phyloP scores from a whole-genome alignment of 2,329 filamentous ascomycete genomes.

The Colletotrichum brevisporum region DNA sequence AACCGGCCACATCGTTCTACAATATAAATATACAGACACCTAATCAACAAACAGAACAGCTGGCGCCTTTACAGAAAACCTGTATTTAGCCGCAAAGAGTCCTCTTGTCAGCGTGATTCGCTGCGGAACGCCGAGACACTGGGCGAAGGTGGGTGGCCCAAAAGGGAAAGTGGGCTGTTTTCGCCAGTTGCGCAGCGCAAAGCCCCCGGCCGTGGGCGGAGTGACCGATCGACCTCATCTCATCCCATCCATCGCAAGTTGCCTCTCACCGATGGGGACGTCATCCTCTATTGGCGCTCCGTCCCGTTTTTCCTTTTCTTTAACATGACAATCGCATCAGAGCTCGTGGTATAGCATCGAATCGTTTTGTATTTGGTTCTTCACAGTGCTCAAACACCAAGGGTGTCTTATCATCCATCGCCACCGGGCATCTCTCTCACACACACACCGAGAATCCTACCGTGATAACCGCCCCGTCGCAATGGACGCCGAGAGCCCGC shows the following conservation, averaged over 20 bases:
- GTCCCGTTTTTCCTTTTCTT: not conserved
- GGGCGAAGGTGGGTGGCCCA: constrained; percentile 21
- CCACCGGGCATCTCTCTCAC: not conserved
- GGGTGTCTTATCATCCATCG: too few species aligned
- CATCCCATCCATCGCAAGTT: constrained; percentile 14
- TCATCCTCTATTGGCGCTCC: not conserved
- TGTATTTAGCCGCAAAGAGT: not conserved
- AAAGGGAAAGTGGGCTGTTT: constrained; percentile 36
- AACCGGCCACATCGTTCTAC: too few species aligned
- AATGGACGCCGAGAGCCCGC: constrained; percentile 6
- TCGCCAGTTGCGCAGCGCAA: not conserved
- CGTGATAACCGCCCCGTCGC: not conserved
- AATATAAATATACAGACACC: too few species aligned
- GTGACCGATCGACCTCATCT: constrained; percentile 27
- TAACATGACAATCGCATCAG: not conserved
- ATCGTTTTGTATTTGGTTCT: not conserved
- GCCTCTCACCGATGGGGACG: not conserved
- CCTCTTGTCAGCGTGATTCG: constrained; percentile 9
- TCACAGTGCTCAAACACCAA: too few species aligned
- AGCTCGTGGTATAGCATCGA: not conserved
- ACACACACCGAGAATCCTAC: not conserved
- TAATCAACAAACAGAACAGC: not conserved
- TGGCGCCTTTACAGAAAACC: not conserved
- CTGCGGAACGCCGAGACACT: constrained; percentile 10
- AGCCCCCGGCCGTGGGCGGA: constrained; percentile 23